Percentiles rank a stretch among this genome's conserved stretches.
Evolutionary conservation across 2,329 filamentous ascomycete species (phyloP).

Genomic region (Berkeleyomyces basicola): DNA sequence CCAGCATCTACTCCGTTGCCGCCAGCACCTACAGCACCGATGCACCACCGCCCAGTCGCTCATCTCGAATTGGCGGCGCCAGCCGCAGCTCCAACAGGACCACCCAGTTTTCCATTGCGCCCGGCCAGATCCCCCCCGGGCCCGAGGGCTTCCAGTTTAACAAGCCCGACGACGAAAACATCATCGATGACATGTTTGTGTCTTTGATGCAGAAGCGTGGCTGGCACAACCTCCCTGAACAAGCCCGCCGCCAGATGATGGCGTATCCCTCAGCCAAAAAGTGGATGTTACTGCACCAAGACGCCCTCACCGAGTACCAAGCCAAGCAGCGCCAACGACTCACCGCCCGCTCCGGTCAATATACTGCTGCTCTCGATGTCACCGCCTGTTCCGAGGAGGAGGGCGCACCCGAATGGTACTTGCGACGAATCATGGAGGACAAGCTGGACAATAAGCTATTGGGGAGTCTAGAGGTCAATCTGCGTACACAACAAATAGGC

Average conservation of each 20-base stretch:
- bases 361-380: conserved; percentile 46
- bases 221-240: conserved; percentile 92
- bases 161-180: conserved; percentile 60
- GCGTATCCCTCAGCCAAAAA: conserved; percentile 90
- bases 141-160: conserved; percentile 43
- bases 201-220: conserved; percentile 94
- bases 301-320: conserved; percentile 83
- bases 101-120: conserved; percentile 34
- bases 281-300: conserved; percentile 93
- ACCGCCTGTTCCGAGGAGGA: conserved; percentile 78
- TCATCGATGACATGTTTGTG: conserved; percentile 83
- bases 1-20: conserved; percentile 25
- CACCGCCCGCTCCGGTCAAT: conserved; percentile 55
- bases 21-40: conserved; percentile 6
- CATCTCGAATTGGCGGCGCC: conserved; percentile 35
- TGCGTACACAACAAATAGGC: conserved; percentile 89
- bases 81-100: conserved; percentile 41
- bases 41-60: conserved; percentile 24
- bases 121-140: conserved; percentile 34
- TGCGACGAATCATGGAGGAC: conserved; percentile 92
- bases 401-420: conserved; percentile 94
- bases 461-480: conserved; percentile 81
- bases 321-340: conserved; percentile 79
- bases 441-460: conserved; percentile 81
- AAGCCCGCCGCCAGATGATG: conserved; percentile 88